Percentiles rank a stretch among this genome's conserved stretches.
Evolutionary conservation across 2,329 filamentous ascomycete genomes (phyloP).

Genomic region (Colletotrichum acutatum): DNA sequence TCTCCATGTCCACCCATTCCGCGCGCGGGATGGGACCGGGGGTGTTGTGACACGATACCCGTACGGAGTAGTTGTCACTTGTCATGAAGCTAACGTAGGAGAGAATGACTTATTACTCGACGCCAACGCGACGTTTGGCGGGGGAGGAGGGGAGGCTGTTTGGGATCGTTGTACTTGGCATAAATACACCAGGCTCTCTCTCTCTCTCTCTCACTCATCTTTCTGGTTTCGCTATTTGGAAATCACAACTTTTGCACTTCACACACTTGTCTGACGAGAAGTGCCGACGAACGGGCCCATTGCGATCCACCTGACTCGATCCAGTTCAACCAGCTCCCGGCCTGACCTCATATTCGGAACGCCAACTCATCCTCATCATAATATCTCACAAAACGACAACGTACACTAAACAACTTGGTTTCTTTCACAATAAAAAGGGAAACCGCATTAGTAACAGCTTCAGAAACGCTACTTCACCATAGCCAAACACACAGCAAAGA

Average conservation of each 20-base stretch:
- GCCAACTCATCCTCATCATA: too few species aligned
- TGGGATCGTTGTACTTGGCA: neutral
- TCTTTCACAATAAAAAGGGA: neutral
- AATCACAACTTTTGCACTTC: neutral
- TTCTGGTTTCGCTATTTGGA: neutral
- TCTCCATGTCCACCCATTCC: neutral
- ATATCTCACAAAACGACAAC: neutral
- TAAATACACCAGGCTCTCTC: neutral
- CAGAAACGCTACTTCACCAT: neutral
- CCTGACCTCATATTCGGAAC: neutral
- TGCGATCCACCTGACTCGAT: neutral
- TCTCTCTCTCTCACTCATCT: neutral
- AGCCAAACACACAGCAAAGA: slow-evolving; percentile 37
- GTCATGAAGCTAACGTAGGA: neutral
- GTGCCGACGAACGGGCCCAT: neutral
- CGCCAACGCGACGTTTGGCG: neutral
- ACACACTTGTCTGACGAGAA: neutral
- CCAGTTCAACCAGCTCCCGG: neutral
- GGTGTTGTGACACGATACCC: neutral
- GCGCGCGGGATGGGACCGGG: neutral
- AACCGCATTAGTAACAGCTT: neutral
- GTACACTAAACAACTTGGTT: neutral
- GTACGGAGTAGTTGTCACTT: neutral
- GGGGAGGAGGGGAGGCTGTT: neutral
- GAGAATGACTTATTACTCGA: too few species aligned